Evolutionary conservation across 2,329 filamentous ascomycete species (phyloP).

Genomic region (Aspergillus sp.): DNA sequence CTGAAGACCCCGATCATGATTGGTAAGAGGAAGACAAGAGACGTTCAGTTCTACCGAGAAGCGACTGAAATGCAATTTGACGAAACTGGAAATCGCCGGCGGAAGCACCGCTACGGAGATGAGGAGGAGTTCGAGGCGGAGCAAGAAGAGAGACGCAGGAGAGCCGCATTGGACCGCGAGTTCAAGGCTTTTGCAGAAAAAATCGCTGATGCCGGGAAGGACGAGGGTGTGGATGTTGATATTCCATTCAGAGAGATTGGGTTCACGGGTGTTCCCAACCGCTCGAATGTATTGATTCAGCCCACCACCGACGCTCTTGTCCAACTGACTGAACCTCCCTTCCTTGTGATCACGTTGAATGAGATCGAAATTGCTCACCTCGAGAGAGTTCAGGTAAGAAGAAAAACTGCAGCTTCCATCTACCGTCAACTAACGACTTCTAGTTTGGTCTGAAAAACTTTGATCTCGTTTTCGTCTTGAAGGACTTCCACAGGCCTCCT

Average conservation of each 20-base stretch:
- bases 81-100: slow-evolving; percentile 95
- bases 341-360: slow-evolving; percentile 90
- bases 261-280: slow-evolving; percentile 94
- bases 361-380: slow-evolving; percentile 96
- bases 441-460: slow-evolving; percentile 98
- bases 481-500: slow-evolving; percentile 88
- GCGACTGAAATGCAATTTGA: slow-evolving; percentile 98
- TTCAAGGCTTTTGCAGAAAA: slow-evolving; percentile 98
- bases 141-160: slow-evolving; percentile 88
- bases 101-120: slow-evolving; percentile 95
- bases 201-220: slow-evolving; percentile 91
- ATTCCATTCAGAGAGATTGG: slow-evolving; percentile 95
- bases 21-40: slow-evolving; percentile 98
- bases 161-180: slow-evolving; percentile 88
- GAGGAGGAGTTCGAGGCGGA: slow-evolving; percentile 99
- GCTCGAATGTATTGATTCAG: slow-evolving; percentile 92
- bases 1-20: slow-evolving; percentile 98
- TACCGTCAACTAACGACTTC: slow-evolving; percentile 22
- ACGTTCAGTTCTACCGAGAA: slow-evolving; percentile 97
- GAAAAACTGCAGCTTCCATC: not conserved
- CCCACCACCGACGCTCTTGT: slow-evolving; percentile 96
- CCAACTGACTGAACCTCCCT: slow-evolving; percentile 93
- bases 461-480: slow-evolving; percentile 97
- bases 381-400: slow-evolving; percentile 72
- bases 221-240: slow-evolving; percentile 87